Base-by-base conservation (phyloP, 495 filamentous ascomycete species). In the Xylaria sp. region DNA sequence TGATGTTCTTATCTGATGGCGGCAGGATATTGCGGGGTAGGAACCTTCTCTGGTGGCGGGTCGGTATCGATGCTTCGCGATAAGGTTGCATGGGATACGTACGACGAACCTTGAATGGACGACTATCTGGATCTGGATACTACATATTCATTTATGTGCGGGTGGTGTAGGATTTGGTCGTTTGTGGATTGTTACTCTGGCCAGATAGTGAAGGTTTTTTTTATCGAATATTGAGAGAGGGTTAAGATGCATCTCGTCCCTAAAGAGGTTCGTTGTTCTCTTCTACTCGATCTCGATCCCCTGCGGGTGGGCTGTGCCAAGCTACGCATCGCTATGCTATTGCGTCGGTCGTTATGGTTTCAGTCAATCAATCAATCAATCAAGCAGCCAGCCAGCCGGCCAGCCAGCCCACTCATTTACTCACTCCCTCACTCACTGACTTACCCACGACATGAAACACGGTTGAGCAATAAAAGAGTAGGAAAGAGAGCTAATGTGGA, bases 221-320 rank as follows among this genome's bases (percentile, higher is more conserved):
- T 26, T 12, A 3, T 33, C 8, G 46, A 66, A 44, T 41, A 50
- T 40, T 4, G 40, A 62, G 57, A 69, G 19, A 52, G 31, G 33
- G 17, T 40, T 29, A 71, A 29, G 61, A 71, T 97, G 93, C 92
- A 95, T 87, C 89, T 97, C 59, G 85, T 94, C 72, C 93, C 93
- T 1, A 93, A 90, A 84, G 93, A 97, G 89, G 93, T 94, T 80
- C 74, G 87, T 85, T 17, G 17, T 24, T 24, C 35, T 37, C 4
- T 37, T 8, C 17, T 55, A 15, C 21, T 43, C 63, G 48, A 67
- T 33, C 55, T 35, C 17, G 44, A 44, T 61, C 31, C 50, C 21
- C 46, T 26, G 24, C 33, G 19, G 8, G 9, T 5, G 17, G 24
- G 14, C 15, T 57, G 21, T 41, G 59, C 65, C 65, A 58, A 44